Percentiles rank a stretch among this genome's conserved stretches.
Conservation (phyloP, 257 asterid species). For the Thymus quinquecostatus region DNA sequence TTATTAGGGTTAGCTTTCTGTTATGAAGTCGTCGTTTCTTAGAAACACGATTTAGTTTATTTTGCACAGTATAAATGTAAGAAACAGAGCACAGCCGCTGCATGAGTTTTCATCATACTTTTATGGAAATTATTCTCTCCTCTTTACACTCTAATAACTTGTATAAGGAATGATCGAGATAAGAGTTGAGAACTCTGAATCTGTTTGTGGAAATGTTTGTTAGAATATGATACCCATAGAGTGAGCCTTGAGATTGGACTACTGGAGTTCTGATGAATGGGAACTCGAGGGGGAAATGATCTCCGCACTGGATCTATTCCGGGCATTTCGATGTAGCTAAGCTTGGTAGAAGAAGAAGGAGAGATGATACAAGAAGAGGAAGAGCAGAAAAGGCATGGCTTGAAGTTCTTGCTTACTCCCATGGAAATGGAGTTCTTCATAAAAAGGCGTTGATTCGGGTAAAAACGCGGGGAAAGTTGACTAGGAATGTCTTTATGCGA, state of each 20-base stretch:
- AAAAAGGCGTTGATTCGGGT: not conserved
- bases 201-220: not conserved
- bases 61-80: no score
- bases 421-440: not conserved
- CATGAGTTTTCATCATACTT: no score
- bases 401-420: not conserved
- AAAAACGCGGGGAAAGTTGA: not conserved
- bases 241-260: not conserved
- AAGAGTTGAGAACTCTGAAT: not conserved
- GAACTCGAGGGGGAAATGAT: not conserved
- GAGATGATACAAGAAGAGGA: not conserved
- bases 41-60: no score
- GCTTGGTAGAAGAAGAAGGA: not conserved
- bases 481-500: not conserved
- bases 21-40: no score
- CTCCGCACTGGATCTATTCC: not conserved
- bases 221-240: not conserved
- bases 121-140: no score
- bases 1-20: no score
- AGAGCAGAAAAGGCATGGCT: not conserved
- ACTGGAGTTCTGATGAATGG: not conserved
- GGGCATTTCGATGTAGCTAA: not conserved
- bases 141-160: no score
- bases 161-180: not conserved
- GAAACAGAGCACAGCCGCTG: no score